Evolutionary conservation across 192 early-diverging fungal species (phyloP), one percentile per base, ranked within the genome.

Genomic region (Obelidium mucronatum): DNA sequence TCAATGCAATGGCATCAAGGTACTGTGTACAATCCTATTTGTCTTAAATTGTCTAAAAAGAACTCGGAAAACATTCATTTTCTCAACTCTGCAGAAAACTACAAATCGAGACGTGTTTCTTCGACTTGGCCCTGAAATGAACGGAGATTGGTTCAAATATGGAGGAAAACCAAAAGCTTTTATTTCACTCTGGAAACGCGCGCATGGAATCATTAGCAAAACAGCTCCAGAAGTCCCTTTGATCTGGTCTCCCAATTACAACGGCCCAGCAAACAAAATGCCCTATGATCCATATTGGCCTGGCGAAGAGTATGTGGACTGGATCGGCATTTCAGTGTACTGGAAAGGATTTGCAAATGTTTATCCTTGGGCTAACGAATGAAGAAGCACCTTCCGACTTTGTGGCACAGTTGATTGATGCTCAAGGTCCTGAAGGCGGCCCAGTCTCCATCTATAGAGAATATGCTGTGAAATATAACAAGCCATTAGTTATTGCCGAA

Each of bases 231-330:
- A 51, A 63, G 53, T 70, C 13, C 51, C 68, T 2, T 15, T 70
- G 28, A 52, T 70, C 11, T 70, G 68, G 68, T n/a, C 22, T 70
- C 68, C 68, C 56, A 65, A 78, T 44, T 60, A 39, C 42, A 70
- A 30, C 39, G 30, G 35, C 5, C 31, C 26, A 4, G 24, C 70
- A 22, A 37, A 24, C 17, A 35, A 78, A 39, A 36, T 74, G 30
- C 77, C 60, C 13, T 78, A 63, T 51, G 69, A 56, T 22, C 59
- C 75, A 48, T 78, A 66, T 31, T 78, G 54, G 54, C 77, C 77
- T 40, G 78, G 78, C 0, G 67, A 75, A 31, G 76, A 77, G 54
- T 79, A 79, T 40, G 78, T 79, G 19, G 78, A 79, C 76, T 79
- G 73, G 73, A 53, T 79, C 26, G 78, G 78, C 0, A n/a, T 76